Percentiles rank a stretch among this genome's conserved stretches.
These are phyloP conservation scores for Peziza echinospora DNA, from an alignment of 495 filamentous ascomycete genomes.

Conservation along the genomic window DNA sequence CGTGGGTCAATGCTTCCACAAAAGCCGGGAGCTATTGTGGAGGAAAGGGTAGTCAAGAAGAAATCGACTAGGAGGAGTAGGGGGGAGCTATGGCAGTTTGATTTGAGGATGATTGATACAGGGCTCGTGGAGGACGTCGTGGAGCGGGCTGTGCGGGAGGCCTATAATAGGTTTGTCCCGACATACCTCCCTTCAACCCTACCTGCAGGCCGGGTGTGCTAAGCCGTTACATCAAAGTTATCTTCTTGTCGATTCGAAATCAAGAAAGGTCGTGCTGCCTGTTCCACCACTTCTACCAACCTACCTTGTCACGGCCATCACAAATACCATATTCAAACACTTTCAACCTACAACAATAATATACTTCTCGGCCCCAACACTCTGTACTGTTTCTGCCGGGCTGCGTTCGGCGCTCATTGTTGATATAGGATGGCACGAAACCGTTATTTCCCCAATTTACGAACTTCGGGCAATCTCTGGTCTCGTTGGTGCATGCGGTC, in stretches of 20 bases:
- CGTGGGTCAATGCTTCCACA: constrained; percentile 4
- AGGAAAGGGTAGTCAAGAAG: not conserved
- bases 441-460: constrained; percentile 56
- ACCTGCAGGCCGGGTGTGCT: not conserved
- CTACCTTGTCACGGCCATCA: constrained; percentile 46
- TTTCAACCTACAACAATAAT: constrained; percentile 68
- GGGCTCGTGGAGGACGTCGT: constrained; percentile 72
- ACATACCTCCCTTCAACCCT: not conserved
- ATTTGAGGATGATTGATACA: constrained; percentile 49
- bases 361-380: constrained; percentile 42
- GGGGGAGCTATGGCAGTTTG: constrained; percentile 56
- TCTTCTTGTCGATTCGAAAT: constrained; percentile 54
- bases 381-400: constrained; percentile 36
- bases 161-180: constrained; percentile 47
- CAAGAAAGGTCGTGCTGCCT: constrained; percentile 46
- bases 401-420: constrained; percentile 60
- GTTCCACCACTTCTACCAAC: constrained; percentile 61
- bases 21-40: not conserved
- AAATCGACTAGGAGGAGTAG: not conserved
- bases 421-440: constrained; percentile 83
- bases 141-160: constrained; percentile 60
- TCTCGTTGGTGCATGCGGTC: constrained; percentile 22
- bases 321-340: constrained; percentile 55
- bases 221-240: constrained; percentile 27
- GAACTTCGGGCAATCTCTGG: constrained; percentile 60